These are phyloP conservation scores for Persicaria maculosa DNA, from an alignment of 148 eudicot genomes.

Conservation along the genomic window DNA sequence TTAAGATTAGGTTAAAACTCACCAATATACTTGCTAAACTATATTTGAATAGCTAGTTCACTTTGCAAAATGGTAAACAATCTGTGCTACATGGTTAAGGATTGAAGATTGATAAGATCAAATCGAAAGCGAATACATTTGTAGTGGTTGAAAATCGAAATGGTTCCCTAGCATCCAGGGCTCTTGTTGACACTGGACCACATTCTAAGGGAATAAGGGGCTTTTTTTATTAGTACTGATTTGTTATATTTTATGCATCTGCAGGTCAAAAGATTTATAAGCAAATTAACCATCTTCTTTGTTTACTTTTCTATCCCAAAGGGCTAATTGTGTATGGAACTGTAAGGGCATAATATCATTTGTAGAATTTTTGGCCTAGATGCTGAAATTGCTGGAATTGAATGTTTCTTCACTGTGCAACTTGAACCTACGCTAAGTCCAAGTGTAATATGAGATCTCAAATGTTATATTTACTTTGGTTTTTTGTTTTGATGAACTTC, in stretches of 20 bases:
- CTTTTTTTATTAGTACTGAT: neutral
- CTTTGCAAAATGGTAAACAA: neutral
- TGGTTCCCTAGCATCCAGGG: neutral
- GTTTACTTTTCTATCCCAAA: neutral
- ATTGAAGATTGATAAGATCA: neutral
- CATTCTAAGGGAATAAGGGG: neutral
- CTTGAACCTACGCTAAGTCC: too few relatives aligned
- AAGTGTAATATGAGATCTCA: neutral
- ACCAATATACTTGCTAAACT: neutral
- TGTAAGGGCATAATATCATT: neutral
- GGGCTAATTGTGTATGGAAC: neutral
- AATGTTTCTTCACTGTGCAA: conserved; percentile 2
- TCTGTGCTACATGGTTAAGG: neutral
- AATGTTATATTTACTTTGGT: neutral
- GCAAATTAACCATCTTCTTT: neutral
- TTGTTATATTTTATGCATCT: neutral
- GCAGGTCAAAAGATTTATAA: neutral
- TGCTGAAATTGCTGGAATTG: neutral
- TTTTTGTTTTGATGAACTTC: neutral
- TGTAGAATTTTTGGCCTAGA: neutral
- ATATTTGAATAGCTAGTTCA: neutral
- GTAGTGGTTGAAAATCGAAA: neutral
- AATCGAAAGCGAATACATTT: too few relatives aligned
- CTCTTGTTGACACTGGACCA: neutral
- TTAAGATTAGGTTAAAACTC: neutral